Base-by-base conservation (phyloP, 2,329 filamentous ascomycete species). In the Allantophomopsis lycopodina region DNA sequence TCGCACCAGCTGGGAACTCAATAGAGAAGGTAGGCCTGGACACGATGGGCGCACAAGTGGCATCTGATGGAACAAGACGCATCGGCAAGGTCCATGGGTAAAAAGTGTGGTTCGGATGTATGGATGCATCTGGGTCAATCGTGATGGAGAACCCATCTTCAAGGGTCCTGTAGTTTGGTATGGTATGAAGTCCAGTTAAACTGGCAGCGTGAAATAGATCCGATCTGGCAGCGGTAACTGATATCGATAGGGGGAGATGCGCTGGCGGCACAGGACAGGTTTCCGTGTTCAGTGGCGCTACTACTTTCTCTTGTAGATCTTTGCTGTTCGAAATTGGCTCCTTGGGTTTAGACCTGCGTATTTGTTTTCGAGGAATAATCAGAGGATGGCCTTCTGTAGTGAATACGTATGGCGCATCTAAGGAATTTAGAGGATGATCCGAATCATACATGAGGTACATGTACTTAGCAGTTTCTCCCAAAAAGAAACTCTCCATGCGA, bases 401-500 rank as follows among this genome's bases (percentile, higher is more conserved):
- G 57, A 98, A 96, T 12, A 98, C 89, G 57, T 82, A 93, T 0
- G 88, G 77, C 0, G 79, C 78, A 58, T 96, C 91, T 32, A 93
- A 64, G 15, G 76, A 79, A 59, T 96, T 96, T 33, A 98, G 63
- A 1, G 88, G 86, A 60, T 96, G 91, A 12, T 78, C 71, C 4
- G 79, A 71, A 48, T 94, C 84, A 57, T 93, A 96, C 2, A 96
- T 73, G 40, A 98, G 65, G 57, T 93, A 96, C 46, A 98, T 67
- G 58, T 98, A 98, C 60, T 96, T 95, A 35, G 86, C 80, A 2
- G 91, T 98, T 60, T 98, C 91, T 12, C 91, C 89, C 1, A 98
- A 69, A 54, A 96, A 96, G 68, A 96, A 98, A 56, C 89, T 96
- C 60, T 98, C 91, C 91, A 96, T 96, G 28, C 91, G 81, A 56